These are phyloP conservation scores for Coemansia sp. DNA, from an alignment of 192 early-diverging fungal genomes.

Conservation along the genomic window DNA sequence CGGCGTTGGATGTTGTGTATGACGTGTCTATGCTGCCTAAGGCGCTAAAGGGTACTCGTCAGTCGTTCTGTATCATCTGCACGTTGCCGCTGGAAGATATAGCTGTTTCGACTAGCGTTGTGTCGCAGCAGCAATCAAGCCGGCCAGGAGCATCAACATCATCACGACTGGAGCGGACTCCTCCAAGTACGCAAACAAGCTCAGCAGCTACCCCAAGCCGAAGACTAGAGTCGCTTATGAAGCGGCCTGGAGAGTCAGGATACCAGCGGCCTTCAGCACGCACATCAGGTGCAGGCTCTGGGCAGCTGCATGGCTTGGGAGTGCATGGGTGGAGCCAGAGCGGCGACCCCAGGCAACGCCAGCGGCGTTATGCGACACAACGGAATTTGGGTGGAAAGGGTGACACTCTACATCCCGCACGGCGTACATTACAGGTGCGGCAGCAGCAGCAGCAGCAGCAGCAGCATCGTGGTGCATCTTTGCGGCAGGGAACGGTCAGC, in stretches of 20 bases:
- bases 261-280: slow-evolving; percentile 32
- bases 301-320: slow-evolving; percentile 37
- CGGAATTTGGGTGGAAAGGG: slow-evolving; percentile 9
- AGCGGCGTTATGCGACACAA: slow-evolving; percentile 9
- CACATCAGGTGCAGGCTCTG: slow-evolving; percentile 6
- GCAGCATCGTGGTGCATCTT: background rate
- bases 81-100: slow-evolving; percentile 28
- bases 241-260: slow-evolving; percentile 20
- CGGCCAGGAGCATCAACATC: background rate
- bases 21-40: slow-evolving; percentile 43
- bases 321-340: slow-evolving; percentile 34
- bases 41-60: slow-evolving; percentile 48
- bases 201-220: slow-evolving; percentile 13
- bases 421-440: background rate
- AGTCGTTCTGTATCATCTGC: slow-evolving; percentile 55
- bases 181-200: slow-evolving; percentile 1
- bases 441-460: too few species aligned
- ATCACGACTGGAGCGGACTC: slow-evolving; percentile 7
- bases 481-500: background rate
- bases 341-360: slow-evolving; percentile 9
- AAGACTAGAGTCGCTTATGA: slow-evolving; percentile 40
- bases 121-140: background rate
- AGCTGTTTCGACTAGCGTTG: background rate
- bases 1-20: slow-evolving; percentile 23
- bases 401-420: slow-evolving; percentile 4